Conservation (phyloP, 768 basidiomycete genomes). For the Fomitopsis pulvina region DNA sequence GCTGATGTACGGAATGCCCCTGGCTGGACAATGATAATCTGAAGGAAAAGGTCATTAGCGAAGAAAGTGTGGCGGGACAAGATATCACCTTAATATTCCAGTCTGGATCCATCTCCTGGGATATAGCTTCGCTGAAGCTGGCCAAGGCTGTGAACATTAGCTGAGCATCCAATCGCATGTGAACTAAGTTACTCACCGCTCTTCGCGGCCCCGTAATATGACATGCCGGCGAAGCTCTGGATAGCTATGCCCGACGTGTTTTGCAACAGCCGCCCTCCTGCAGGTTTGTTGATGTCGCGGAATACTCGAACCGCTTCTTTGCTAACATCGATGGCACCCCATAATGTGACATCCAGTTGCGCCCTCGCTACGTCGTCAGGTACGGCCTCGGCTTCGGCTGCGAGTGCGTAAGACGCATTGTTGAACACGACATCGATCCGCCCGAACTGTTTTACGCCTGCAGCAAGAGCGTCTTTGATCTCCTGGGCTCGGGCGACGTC, state of each 20-base stretch:
- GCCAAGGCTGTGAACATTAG: slow-evolving; percentile 24
- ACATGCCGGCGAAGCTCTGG: slow-evolving; percentile 6
- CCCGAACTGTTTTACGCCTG: slow-evolving; percentile 20
- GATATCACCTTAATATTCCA: slow-evolving; percentile 40
- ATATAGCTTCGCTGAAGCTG: slow-evolving; percentile 31
- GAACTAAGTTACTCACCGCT: slow-evolving; percentile 7
- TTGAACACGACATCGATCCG: slow-evolving; percentile 28
- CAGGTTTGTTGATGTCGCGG: slow-evolving; percentile 20
- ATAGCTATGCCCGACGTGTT: slow-evolving; percentile 20
- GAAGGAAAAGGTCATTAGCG: background rate
- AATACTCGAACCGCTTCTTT: slow-evolving; percentile 24
- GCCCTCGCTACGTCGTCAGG: slow-evolving; percentile 20
- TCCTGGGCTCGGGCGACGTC: slow-evolving; percentile 24
- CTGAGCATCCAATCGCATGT: background rate
- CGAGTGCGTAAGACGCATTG: slow-evolving; percentile 24
- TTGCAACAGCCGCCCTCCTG: slow-evolving; percentile 31
- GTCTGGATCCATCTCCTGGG: slow-evolving; percentile 33
- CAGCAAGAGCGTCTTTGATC: slow-evolving; percentile 14
- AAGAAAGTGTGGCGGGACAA: background rate
- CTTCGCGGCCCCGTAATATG: slow-evolving; percentile 20
- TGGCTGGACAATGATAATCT: slow-evolving; percentile 17
- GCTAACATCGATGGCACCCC: slow-evolving; percentile 22
- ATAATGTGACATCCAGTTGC: slow-evolving; percentile 28
- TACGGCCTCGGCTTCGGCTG: slow-evolving; percentile 21
- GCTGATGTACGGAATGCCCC: slow-evolving; percentile 14